Percentiles rank a stretch among this genome's conserved stretches.
These are phyloP conservation scores for Solanum chilense DNA, from an alignment of 257 asterid genomes.

Conservation along the genomic window DNA sequence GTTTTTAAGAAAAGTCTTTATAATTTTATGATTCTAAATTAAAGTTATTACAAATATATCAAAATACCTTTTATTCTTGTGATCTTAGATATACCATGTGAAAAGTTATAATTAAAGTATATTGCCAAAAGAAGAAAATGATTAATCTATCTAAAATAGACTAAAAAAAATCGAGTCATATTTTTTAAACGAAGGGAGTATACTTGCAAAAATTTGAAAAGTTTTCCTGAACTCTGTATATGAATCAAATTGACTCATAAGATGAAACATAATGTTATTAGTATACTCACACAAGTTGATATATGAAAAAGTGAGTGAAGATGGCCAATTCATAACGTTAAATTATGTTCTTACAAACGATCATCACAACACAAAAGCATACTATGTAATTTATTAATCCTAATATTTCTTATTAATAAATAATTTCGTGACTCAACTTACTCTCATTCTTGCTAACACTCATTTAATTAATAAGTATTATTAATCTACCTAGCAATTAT, in stretches of 20 bases:
- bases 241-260: not conserved
- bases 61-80: no score
- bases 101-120: no score
- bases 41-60: no score
- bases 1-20: no score
- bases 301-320: not conserved
- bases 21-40: no score
- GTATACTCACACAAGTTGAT: not conserved
- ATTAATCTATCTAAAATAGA: no score
- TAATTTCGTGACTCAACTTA: not conserved
- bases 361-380: not conserved
- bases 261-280: not conserved
- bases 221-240: not conserved
- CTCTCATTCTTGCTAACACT: not conserved
- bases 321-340: not conserved
- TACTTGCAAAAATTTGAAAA: no score
- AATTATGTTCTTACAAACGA: not conserved
- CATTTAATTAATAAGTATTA: not conserved
- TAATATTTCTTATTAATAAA: not conserved
- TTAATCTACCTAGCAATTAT: not conserved
- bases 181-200: no score
- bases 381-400: not conserved
- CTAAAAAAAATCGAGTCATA: no score
- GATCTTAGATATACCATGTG: no score
- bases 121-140: no score